Percentiles rank a stretch among this genome's conserved stretches.
Evolutionary conservation across 306 rosid species (phyloP).

Genomic region (Vigna radiata): DNA sequence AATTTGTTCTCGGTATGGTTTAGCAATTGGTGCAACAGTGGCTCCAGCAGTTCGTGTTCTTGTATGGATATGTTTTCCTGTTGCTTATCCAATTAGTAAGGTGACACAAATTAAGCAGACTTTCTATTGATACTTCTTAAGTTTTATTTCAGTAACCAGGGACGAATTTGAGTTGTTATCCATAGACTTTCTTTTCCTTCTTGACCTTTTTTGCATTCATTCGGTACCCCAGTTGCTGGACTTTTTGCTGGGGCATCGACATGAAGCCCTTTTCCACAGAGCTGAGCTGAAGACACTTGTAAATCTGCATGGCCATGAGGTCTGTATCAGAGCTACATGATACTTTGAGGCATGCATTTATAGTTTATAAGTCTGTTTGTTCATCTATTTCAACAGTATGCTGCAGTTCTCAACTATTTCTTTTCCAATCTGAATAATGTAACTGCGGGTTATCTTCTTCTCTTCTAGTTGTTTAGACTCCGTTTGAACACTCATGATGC

Average conservation of each 20-base stretch:
- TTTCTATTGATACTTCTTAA: background rate
- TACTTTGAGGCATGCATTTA: background rate
- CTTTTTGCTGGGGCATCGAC: slow-evolving; percentile 76
- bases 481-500: slow-evolving; percentile 57
- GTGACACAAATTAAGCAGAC: slow-evolving; percentile 42
- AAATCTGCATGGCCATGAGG: slow-evolving; percentile 93
- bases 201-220: background rate
- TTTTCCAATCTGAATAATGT: background rate
- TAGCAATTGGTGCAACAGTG: slow-evolving; percentile 84
- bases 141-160: background rate
- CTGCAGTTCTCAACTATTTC: background rate
- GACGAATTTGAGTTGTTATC: slow-evolving; percentile 3
- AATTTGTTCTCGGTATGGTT: slow-evolving; percentile 87
- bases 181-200: slow-evolving; percentile 1
- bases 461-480: slow-evolving; percentile 17
- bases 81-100: slow-evolving; percentile 97
- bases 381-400: slow-evolving; percentile 22
- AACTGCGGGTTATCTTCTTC: slow-evolving; percentile 12
- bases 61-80: slow-evolving; percentile 84
- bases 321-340: slow-evolving; percentile 45
- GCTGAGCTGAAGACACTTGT: slow-evolving; percentile 97
- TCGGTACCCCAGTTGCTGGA: slow-evolving; percentile 68
- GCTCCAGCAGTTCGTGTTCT: slow-evolving; percentile 89
- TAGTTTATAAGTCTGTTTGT: background rate
- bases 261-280: slow-evolving; percentile 83